Base-by-base conservation (phyloP, 352 stramenopile genomes). In the Aphanomyces invadans region DNA sequence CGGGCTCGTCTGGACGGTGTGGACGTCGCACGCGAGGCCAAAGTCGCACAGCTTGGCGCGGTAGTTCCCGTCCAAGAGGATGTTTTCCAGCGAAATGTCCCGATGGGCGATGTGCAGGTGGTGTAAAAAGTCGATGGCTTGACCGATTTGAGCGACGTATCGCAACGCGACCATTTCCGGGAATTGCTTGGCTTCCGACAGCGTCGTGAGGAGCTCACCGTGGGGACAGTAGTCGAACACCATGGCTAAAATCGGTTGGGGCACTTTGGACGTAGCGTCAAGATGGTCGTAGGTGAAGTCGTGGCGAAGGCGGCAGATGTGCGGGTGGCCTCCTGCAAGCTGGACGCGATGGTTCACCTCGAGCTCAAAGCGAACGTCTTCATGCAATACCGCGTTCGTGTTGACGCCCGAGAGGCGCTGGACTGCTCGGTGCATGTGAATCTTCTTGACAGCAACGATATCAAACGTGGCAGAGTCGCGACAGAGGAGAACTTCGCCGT, bases 1-100 rank as follows among this genome's bases (percentile, higher is more conserved):
- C 1, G 77, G 52, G 66, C 72, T 38, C 54, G 63, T 59, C 65
- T 74, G 83, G 62, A 60, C 52, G 36, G 4, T 38, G 60, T 39
- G 71, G 3, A 76, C 79, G 2, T 74, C 72, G 36, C 75, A 81
- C 21, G 83, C 75, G 68, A 94, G 71, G 46, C 85, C 85, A 67
- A 94, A 94, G 79, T 94, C 85, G 36, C 74, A 83, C 46, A 94
- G 78, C 44, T 91, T 75, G 68, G 79, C 89, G 68, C 68, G 74
- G 65, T 88, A 80, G 2, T 69, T 39, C 29, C 73, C 77, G 49
- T 87, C 78, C 31, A 94, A 75, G 0, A 94, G 71, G 53, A 94
- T 75, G 65, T 94, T 94, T 62, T 94, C 86, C 10, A 92, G 74
- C 19, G 83, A 92, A 55, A 94, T 62, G 55, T 94, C 86, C 32